phyloP scores from a whole-genome alignment of 306 rosid species.

The Adenanthera pavonina region DNA sequence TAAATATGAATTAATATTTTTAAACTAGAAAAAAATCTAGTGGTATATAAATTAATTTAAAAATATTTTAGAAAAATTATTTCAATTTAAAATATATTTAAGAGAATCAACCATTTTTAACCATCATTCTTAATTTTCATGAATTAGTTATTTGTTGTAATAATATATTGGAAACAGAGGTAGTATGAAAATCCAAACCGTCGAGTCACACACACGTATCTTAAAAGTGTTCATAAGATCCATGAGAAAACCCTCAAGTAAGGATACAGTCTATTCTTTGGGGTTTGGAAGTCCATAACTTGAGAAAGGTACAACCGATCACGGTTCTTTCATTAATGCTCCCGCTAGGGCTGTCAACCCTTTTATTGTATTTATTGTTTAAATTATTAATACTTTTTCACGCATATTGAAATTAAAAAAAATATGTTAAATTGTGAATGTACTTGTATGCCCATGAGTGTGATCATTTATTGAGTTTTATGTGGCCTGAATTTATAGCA shows the following conservation, averaged over 20 bases:
- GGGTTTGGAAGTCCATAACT: conserved; percentile 33
- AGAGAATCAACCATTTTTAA: too few relatives aligned
- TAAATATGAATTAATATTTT: too few relatives aligned
- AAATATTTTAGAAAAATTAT: too few relatives aligned
- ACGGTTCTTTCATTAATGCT: conserved; percentile 40
- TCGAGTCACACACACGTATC: conserved; percentile 41
- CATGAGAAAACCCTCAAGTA: conserved; percentile 35
- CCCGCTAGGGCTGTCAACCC: conserved; percentile 43
- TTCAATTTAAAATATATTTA: too few relatives aligned
- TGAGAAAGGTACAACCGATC: conserved; percentile 46
- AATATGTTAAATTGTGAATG: neutral
- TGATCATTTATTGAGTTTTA: too few relatives aligned
- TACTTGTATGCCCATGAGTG: too few relatives aligned
- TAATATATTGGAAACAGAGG: too few relatives aligned
- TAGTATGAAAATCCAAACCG: conserved; percentile 6
- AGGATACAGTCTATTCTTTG: conserved; percentile 52
- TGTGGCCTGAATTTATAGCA: too few relatives aligned
- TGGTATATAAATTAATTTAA: too few relatives aligned
- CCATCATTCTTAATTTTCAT: too few relatives aligned
- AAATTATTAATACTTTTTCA: neutral
- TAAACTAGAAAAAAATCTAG: too few relatives aligned
- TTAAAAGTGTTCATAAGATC: conserved; percentile 23
- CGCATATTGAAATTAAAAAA: neutral
- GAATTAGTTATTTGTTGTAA: too few relatives aligned
- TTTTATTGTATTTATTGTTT: neutral